Evolutionary conservation across 225 moss, liverwort and hornwort species (phyloP).

Genomic region (Pseudoscleropodium purum): DNA sequence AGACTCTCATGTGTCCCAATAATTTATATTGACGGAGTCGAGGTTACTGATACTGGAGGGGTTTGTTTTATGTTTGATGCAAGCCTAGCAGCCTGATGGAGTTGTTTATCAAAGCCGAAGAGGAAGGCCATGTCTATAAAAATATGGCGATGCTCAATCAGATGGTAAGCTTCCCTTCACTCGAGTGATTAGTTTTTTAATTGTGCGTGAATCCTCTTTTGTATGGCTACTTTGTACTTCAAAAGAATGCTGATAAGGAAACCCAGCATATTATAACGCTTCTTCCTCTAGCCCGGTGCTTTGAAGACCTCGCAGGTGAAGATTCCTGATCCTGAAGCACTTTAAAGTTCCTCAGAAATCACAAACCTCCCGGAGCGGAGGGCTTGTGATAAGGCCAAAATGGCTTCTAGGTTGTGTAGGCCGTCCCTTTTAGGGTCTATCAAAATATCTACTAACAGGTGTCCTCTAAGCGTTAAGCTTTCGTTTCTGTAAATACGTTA

Average conservation of each 20-base stretch:
- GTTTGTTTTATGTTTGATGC: conserved; percentile 9
- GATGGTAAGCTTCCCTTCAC: conserved; percentile 13
- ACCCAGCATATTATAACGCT: neutral
- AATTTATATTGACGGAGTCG: neutral
- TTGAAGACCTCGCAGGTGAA: neutral
- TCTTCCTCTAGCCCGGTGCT: neutral
- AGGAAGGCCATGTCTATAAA: conserved; percentile 22
- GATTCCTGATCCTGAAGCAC: neutral
- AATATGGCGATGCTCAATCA: conserved; percentile 26
- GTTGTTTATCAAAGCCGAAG: conserved; percentile 39
- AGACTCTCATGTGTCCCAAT: neutral
- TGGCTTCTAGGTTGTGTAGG: neutral
- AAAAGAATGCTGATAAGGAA: neutral
- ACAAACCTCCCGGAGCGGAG: neutral
- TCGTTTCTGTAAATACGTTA: neutral
- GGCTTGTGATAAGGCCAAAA: neutral
- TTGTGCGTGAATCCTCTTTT: neutral
- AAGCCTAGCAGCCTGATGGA: conserved; percentile 55
- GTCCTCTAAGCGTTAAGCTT: neutral
- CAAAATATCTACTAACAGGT: neutral
- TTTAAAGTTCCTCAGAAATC: neutral
- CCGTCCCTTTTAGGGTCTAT: neutral
- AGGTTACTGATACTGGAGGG: neutral
- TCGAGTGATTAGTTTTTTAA: neutral
- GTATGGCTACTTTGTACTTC: neutral